Evolutionary conservation across 2,329 filamentous ascomycete species (phyloP), one percentile per base, ranked within the genome.

Genomic region (Daldinia sp.): DNA sequence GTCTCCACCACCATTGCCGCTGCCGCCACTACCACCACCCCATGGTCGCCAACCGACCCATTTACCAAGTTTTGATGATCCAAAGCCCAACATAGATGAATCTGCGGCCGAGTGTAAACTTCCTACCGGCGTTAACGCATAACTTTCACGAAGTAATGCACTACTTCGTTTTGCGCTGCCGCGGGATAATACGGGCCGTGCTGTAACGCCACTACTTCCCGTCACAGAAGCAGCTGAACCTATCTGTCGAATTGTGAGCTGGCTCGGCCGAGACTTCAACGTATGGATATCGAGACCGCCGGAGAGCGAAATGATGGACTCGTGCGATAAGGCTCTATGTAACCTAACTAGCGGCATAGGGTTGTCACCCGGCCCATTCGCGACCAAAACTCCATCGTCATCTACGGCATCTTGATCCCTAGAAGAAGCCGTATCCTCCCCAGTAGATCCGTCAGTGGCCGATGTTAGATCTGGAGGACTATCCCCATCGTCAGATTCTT

Each of bases 211-310:
- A 35, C 84, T 85, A 41, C 88, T 78, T 21, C 87, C 79, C 2
- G 84, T 85, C 32, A 85, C 85, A 35, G 83, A 84, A 1, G 81
- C 79, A 2, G 81, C 80, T 58, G 81, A 81, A 60, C 83, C 86
- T 21, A 85, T 78, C 29, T 81, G 80, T 51, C 83, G 74, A 64
- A 87, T 72, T 19, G 89, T 86, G 61, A 95, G 84, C 71, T 96
- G 92, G 30, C 90, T 92, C 0, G 92, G 92, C 3, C 91, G 86
- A 1, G 85, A 83, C 71, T 90, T 89, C 3, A 96, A 82, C 0
- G 91, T 93, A 75, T 96, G 93, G 50, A 97, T 96, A 73, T 97
- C 94, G 75, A 97, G 89, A 1, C 93, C 93, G 3, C 93, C 93
- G 0, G 89, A 87, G 1, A 97, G 85, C 0, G 94, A 97, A 69